Conservation (phyloP, 805 yeast genomes). For the Pichia heedii region DNA sequence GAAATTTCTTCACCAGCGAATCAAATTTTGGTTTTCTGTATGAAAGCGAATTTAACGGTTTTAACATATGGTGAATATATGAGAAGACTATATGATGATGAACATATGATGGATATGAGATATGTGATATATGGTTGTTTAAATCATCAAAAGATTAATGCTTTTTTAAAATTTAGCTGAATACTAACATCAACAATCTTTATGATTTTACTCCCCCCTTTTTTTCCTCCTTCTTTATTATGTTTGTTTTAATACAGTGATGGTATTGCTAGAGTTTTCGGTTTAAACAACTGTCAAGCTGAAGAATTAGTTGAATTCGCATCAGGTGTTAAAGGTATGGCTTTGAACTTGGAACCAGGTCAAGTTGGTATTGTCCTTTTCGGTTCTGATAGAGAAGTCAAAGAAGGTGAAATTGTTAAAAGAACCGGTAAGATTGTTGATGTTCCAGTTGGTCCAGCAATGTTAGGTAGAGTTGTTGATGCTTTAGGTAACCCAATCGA, state of each 20-base stretch:
- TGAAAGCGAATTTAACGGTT: no score
- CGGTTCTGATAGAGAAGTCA: slow-evolving; percentile 98
- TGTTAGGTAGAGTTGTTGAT: slow-evolving; percentile 98
- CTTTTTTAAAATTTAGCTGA: no score
- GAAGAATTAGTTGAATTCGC: slow-evolving; percentile 99
- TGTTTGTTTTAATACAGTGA: slow-evolving; percentile 48
- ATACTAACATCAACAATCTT: no score
- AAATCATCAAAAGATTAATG: no score
- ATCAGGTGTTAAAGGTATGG: slow-evolving; percentile 99
- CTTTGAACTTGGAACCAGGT: slow-evolving; percentile 99
- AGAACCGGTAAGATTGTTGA: slow-evolving; percentile 99
- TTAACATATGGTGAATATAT: no score
- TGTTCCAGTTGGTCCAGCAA: slow-evolving; percentile 96
- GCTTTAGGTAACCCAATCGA: slow-evolving; percentile 99
- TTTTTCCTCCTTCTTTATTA: neutral
- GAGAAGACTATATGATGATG: no score
- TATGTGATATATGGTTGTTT: no score
- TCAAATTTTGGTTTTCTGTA: no score
- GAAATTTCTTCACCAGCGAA: no score
- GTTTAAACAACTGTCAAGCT: slow-evolving; percentile 99
- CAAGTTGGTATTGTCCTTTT: slow-evolving; percentile 99
- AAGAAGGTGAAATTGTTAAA: slow-evolving; percentile 99
- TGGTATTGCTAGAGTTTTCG: slow-evolving; percentile 99
- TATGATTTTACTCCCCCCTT: no score
- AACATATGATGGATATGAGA: no score